Evolutionary conservation across 225 moss, liverwort and hornwort genomes (phyloP), one percentile per base, ranked within the genome.

Genomic region (Rhytidiadelphus loreus): DNA sequence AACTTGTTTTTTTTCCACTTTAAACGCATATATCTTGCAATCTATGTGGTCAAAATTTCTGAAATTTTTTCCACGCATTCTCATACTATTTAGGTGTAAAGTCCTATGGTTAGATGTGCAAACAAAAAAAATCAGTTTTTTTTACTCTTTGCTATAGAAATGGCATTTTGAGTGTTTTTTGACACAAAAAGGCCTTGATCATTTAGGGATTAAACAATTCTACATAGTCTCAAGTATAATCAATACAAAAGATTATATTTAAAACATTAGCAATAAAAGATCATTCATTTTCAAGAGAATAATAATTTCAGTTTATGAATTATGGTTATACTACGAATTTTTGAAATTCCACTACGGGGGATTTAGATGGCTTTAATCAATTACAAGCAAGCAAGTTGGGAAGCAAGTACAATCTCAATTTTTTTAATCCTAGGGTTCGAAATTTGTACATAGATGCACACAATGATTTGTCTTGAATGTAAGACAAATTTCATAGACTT

Each of bases 381-480:
- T 16, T 10, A 9, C 9, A 0, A 6, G 6, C 71, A 43, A 71
- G 16, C 6, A 71, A 71, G 0, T 71, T 3, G n/a, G n/a, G n/a
- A n/a, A n/a, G n/a, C n/a, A n/a, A n/a, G n/a, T n/a, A 48, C 3
- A 0, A 43, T 43, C 9, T 43, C 5, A 43, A 25, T 48, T 41
- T 71, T 41, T 43, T 44, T 9, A 2, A 28, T 28, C 28, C 10
- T 10, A 44, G 2, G 5, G 9, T 44, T 16, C 6, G 2, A 71
- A 44, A 2, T 10, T 28, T 72, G 9, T 1, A 8, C 6, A 44
- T 26, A 16, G 43, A 28, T 37, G 20, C 65, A 35, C 11, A 20
- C 65, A 65, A 35, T 2, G 16, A 28, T 71, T n/a, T 28, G 3
- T 71, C 16, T 71, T 43, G 9, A 71, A 43, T 28, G 6, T 25